phyloP scores from a whole-genome alignment of 805 yeast species.

The Ogataea ramenticola region DNA sequence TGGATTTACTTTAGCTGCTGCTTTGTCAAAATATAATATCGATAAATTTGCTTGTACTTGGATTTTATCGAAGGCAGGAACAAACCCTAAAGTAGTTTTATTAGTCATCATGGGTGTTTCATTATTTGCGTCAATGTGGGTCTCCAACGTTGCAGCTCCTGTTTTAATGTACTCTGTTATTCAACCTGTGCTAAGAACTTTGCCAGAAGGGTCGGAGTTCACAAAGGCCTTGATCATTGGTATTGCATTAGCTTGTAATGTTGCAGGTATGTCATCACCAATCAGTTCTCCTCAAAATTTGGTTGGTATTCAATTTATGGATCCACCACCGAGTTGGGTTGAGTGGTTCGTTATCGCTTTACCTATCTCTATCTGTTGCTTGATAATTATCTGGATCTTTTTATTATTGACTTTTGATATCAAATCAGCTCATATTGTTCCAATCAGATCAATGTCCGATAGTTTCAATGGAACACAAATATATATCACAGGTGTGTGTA shows the following conservation, averaged over 20 bases:
- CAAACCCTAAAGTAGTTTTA: constrained; percentile 70
- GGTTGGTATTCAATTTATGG: constrained; percentile 83
- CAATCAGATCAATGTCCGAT: constrained; percentile 58
- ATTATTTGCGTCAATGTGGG: constrained; percentile 87
- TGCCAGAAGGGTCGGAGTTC: constrained; percentile 72
- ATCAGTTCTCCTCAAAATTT: constrained; percentile 96
- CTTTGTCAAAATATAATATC: constrained; percentile 81
- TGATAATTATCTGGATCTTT: constrained; percentile 66
- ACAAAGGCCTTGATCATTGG: constrained; percentile 84
- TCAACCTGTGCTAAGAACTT: constrained; percentile 80
- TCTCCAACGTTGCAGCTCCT: constrained; percentile 95
- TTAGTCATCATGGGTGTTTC: constrained; percentile 83
- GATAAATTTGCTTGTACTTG: constrained; percentile 82
- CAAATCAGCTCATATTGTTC: constrained; percentile 38
- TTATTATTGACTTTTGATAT: constrained; percentile 56
- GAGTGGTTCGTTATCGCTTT: constrained; percentile 88
- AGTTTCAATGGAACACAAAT: constrained; percentile 66
- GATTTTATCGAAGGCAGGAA: constrained; percentile 77
- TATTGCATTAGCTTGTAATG: constrained; percentile 84
- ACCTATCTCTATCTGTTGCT: constrained; percentile 64
- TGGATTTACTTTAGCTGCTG: constrained; percentile 94
- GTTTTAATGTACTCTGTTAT: constrained; percentile 86
- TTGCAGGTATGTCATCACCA: constrained; percentile 97
- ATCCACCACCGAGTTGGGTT: constrained; percentile 78
- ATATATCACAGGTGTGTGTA: constrained; percentile 62